These are phyloP conservation scores for Torrubiellomyces zombiae DNA, from an alignment of 2,329 filamentous ascomycete species.

Conservation along the genomic window DNA sequence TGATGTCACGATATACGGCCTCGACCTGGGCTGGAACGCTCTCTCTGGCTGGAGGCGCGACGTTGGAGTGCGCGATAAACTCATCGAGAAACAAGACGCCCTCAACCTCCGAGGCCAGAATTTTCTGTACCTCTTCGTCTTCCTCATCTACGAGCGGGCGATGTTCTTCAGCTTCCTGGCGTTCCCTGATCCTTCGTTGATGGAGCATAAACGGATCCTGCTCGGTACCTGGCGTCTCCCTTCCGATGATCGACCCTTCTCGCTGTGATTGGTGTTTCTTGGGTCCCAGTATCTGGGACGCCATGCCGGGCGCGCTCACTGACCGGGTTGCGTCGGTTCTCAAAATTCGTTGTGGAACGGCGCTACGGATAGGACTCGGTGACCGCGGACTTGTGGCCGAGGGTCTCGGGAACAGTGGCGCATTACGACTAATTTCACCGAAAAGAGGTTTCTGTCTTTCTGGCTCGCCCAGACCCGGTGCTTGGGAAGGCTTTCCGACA, in stretches of 20 bases:
- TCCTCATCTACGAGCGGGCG: constrained; percentile 49
- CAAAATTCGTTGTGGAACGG: constrained; percentile 32
- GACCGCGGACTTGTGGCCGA: constrained; percentile 47
- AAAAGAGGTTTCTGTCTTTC: constrained; percentile 31
- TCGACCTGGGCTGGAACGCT: constrained; percentile 47
- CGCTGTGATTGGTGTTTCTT: constrained; percentile 20
- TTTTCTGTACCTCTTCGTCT: constrained; percentile 47
- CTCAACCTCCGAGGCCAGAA: constrained; percentile 42
- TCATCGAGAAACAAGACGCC: constrained; percentile 47
- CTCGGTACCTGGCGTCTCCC: constrained; percentile 15
- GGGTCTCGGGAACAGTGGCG: constrained; percentile 37
- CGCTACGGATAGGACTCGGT: constrained; percentile 51
- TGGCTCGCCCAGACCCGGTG: constrained; percentile 27
- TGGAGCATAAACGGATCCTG: constrained; percentile 32
- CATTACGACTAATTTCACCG: constrained; percentile 33
- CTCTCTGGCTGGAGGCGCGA: constrained; percentile 33
- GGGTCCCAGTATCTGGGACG: constrained; percentile 33
- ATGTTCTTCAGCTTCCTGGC: constrained; percentile 38
- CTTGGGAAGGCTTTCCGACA: too few relatives aligned
- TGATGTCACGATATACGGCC: constrained; percentile 61
- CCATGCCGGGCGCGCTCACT: constrained; percentile 42
- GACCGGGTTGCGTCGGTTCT: constrained; percentile 36
- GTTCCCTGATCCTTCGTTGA: constrained; percentile 34
- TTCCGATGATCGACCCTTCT: constrained; percentile 22
- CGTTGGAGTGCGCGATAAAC: constrained; percentile 47